Evolutionary conservation across 169 alveolate genomes (phyloP), one percentile per base, ranked within the genome.

Genomic region (Perkinsus marinus): DNA sequence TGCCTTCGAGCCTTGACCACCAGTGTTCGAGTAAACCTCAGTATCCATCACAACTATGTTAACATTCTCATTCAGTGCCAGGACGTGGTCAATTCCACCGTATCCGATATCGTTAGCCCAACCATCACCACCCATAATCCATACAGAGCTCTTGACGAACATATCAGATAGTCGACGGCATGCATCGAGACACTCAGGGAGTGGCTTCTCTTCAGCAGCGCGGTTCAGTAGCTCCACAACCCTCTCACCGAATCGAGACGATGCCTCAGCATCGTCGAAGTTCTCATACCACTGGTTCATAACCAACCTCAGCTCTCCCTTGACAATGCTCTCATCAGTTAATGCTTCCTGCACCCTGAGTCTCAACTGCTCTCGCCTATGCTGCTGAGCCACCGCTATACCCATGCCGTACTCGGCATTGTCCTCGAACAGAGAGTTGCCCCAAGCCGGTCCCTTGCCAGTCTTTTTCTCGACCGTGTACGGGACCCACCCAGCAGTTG

Each of bases 321-420:
- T 26, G 39, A 79, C 46, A 26, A 0, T 36, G 46, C 3, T 9
- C 30, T 39, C 90, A 79, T 79, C 90, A 41, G 46, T 10, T 17
- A 93, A 92, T 0, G 79, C 93, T 10, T 17, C 36, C 39, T 68
- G 90, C 39, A 92, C 89, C 36, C 36, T 69, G 19, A 43, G 91
- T 43, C 36, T 30, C n/a, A 90, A 39, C 39, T 39, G 69, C 38
- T 39, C 9, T 22, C 57, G 90, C 2, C 94, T 69, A 39, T 92
- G 92, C 22, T 90, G 90, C 39, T 41, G 68, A 19, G 93, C 93
- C 34, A 68, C 91, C 39, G 92, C 95, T 94, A 94, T 94, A n/a
- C 96, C 96, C 41, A 93, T 91, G 34, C 96, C 96, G 39, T 93
- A 95, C 92, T 95, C 96, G 16, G 96, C 96, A 91, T 95, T 95